Base-by-base conservation (phyloP, 192 early-diverging fungal species). In the Coemansia sp. region DNA sequence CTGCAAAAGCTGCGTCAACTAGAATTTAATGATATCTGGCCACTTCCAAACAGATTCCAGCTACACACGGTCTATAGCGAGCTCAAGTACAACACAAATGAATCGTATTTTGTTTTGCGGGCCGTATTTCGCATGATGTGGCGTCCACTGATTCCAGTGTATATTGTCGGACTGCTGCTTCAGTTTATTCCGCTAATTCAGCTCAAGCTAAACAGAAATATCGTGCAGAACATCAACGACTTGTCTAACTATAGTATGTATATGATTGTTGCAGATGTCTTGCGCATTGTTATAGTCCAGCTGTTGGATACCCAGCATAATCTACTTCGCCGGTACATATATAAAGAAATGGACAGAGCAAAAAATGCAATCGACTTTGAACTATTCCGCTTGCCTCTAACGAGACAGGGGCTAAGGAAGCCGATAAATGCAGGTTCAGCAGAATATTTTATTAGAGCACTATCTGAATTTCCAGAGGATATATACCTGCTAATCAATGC, bases 81-180 rank as follows among this genome's bases (percentile, higher is more conserved):
- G 16, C 66, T 80, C 16, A 62, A 51, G 39, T 80, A 80, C 53
- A 42, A 80, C 41, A 53, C 64, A 44, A 63, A 67, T 34, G 73
- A 80, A 51, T 42, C 33, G 9, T 39, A 75, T 7, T 80, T 80
- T 64, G 42, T 80, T 9, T 8, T 80, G 16, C 73, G 69, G 1
- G 78, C 78, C 16, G 59, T 80, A 21, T 33, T 70, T 7, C 62
- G 70, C 4, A 54, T 66, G 66, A 64, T 65, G 14, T 80, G 78
- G 78, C 69, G 69, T 8, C 62, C 69, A 13, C 45, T 80, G 42
- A 27, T 72, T 34, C 78, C 73, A 1, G 14, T 69, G 24, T 80
- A 71, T 33, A 39, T 72, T 6, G 35, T 61, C 4, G 62, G 64
- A 7, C 19, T 62, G 31, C 21, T 75, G 19, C 13, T 66, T 1